Base-by-base conservation (phyloP, 108 stramenopile species). In the Nitzschia palea region DNA sequence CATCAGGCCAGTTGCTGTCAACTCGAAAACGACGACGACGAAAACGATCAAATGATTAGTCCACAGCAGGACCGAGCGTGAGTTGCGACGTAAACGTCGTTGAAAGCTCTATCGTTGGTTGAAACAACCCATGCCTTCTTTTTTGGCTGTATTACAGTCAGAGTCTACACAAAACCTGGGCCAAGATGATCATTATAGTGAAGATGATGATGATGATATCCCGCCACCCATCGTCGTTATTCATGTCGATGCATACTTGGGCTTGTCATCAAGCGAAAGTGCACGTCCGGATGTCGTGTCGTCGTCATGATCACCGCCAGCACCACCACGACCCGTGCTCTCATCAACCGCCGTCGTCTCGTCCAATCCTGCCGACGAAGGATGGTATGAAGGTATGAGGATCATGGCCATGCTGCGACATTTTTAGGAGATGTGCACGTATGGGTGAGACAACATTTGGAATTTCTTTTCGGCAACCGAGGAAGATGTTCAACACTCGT, bases 401-500 rank as follows among this genome's bases (percentile, higher is more conserved):
- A 32, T 50, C 0, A 56, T 86, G 76, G 44, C 79, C 26, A 65
- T 80, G 63, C 71, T 35, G 76, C 73, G 10, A 55, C 18, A 0
- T 32, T 53, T 14, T 37, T 86, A 36, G 54, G 77, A 28, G 71
- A 67, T 9, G 2, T 76, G n/a, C 85, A 86, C 22, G 15, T 33
- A 14, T 70, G 70, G 50, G 52, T 74, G 40, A 68, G 81, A 3
- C 44, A 68, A 52, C 57, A 82, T 52, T 44, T 82, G 42, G 81
- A 86, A 66, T 61, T n/a, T 65, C 37, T 86, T 86, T 61, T 74
- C 66, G 4, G 85, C 85, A 1, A 78, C 79, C 5, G 31, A 27
- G 8, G 18, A 55, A 28, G 67, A 76, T 58, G 44, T 66, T 14
- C 40, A 64, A 17, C 37, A 48, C 15, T 40, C 33, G 4, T n/a